A percentile compares a stretch with the other conserved stretches of the same genome.
These are phyloP conservation scores for Aspergillus tanneri DNA, from an alignment of 2,329 filamentous ascomycete genomes.

Conservation along the genomic window DNA sequence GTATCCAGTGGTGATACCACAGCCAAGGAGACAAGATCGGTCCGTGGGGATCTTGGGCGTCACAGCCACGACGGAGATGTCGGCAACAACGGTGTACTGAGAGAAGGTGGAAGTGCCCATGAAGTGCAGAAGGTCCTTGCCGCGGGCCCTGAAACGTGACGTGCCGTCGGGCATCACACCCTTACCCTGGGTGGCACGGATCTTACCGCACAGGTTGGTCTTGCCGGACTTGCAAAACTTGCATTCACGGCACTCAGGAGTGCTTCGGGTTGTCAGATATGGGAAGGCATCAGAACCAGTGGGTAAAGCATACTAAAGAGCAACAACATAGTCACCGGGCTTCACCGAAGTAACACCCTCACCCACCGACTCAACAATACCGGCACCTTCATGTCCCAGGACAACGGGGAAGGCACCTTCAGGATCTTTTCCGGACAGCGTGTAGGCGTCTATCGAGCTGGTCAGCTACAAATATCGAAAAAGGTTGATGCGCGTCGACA, in stretches of 20 bases:
- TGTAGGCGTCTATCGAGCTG: slow-evolving; percentile 78
- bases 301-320: slow-evolving; percentile 67
- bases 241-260: slow-evolving; percentile 94
- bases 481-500: slow-evolving; percentile 4
- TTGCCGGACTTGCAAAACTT: slow-evolving; percentile 99
- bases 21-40: slow-evolving; percentile 91
- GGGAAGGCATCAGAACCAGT: not conserved
- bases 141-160: slow-evolving; percentile 89
- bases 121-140: slow-evolving; percentile 94
- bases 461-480: not conserved
- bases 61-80: slow-evolving; percentile 96
- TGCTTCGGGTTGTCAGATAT: slow-evolving; percentile 58
- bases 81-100: slow-evolving; percentile 97
- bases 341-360: slow-evolving; percentile 95
- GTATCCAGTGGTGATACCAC: slow-evolving; percentile 98
- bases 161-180: slow-evolving; percentile 98
- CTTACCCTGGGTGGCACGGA: slow-evolving; percentile 91
- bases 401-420: slow-evolving; percentile 91
- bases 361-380: slow-evolving; percentile 88
- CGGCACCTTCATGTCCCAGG: slow-evolving; percentile 86
- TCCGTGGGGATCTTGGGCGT: slow-evolving; percentile 91
- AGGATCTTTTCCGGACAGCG: slow-evolving; percentile 91
- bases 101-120: slow-evolving; percentile 99
- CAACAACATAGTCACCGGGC: slow-evolving; percentile 85
- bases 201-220: slow-evolving; percentile 99